A percentile compares a stretch with the other conserved stretches of the same genome.
Conservation (phyloP, 1,284 basidiomycete genomes). For the Tetrapyrgos nigripes region DNA sequence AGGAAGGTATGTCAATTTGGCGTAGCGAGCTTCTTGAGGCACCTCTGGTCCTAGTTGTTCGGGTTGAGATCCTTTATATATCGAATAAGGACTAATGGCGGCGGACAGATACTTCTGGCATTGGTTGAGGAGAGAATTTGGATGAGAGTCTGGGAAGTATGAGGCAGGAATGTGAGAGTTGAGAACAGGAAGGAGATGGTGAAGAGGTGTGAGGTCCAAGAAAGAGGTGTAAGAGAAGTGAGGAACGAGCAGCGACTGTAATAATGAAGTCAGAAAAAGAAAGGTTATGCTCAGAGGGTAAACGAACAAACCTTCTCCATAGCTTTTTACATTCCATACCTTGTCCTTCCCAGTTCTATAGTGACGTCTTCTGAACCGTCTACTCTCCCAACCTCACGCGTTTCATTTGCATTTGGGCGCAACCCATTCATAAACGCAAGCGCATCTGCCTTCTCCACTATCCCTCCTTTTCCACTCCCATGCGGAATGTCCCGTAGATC, state of each 20-base stretch:
- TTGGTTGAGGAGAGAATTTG: constrained; percentile 23
- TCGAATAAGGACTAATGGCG: constrained; percentile 31
- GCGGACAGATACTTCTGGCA: constrained; percentile 47
- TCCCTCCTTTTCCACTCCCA: constrained; percentile 77
- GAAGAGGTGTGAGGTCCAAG: constrained; percentile 78
- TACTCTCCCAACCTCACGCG: neutral
- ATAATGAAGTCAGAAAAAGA: constrained; percentile 14
- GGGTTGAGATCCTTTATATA: neutral
- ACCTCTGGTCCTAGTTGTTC: constrained; percentile 44
- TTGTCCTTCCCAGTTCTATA: constrained; percentile 79
- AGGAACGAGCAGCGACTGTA: constrained; percentile 80
- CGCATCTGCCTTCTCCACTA: constrained; percentile 79
- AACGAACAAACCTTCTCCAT: constrained; percentile 89
- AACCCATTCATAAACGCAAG: constrained; percentile 55
- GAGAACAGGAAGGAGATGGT: constrained; percentile 30
- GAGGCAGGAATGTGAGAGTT: constrained; percentile 36
- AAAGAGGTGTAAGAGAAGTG: constrained; percentile 86
- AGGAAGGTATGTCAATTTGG: constrained; percentile 82
- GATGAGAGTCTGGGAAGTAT: too few relatives aligned
- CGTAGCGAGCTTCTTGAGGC: constrained; percentile 57
- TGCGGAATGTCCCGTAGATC: constrained; percentile 64
- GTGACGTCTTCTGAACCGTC: constrained; percentile 49
- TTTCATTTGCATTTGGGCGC: constrained; percentile 22
- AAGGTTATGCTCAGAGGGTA: too few relatives aligned
- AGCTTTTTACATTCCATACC: constrained; percentile 87